These are phyloP conservation scores for Populus pruinosa DNA, from an alignment of 345 rosid genomes.

Conservation along the genomic window DNA sequence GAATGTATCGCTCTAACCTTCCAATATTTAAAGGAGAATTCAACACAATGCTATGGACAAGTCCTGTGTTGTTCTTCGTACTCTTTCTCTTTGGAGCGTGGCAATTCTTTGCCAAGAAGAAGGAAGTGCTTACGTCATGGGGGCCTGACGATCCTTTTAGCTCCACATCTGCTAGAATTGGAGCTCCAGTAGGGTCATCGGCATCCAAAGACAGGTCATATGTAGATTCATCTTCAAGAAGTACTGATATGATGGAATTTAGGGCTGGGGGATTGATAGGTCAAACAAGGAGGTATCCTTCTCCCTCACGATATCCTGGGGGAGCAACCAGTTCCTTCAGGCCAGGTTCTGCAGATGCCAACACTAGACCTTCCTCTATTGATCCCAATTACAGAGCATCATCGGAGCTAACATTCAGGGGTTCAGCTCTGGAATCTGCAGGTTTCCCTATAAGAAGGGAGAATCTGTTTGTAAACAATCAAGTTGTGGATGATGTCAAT, in stretches of 20 bases:
- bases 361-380: slow-evolving; percentile 50
- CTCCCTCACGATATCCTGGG: slow-evolving; percentile 62
- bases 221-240: slow-evolving; percentile 61
- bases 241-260: slow-evolving; percentile 53
- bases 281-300: slow-evolving; percentile 50
- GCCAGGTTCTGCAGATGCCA: slow-evolving; percentile 47
- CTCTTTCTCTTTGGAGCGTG: slow-evolving; percentile 79
- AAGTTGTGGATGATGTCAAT: slow-evolving; percentile 53
- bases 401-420: slow-evolving; percentile 61
- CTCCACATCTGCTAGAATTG: slow-evolving; percentile 44
- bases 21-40: slow-evolving; percentile 56
- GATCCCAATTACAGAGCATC: slow-evolving; percentile 61
- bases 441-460: slow-evolving; percentile 68
- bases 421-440: slow-evolving; percentile 49
- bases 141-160: slow-evolving; percentile 85
- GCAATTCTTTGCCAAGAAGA: slow-evolving; percentile 96
- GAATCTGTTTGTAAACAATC: slow-evolving; percentile 48
- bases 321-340: slow-evolving; percentile 63
- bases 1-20: slow-evolving; percentile 77
- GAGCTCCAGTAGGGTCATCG: slow-evolving; percentile 45
- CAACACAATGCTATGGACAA: slow-evolving; percentile 73
- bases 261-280: slow-evolving; percentile 49
- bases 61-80: slow-evolving; percentile 79
- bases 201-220: slow-evolving; percentile 54
- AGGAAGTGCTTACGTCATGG: slow-evolving; percentile 91